These are phyloP conservation scores for Tilletia horrida DNA, from an alignment of 1,284 basidiomycete genomes.

Conservation along the genomic window DNA sequence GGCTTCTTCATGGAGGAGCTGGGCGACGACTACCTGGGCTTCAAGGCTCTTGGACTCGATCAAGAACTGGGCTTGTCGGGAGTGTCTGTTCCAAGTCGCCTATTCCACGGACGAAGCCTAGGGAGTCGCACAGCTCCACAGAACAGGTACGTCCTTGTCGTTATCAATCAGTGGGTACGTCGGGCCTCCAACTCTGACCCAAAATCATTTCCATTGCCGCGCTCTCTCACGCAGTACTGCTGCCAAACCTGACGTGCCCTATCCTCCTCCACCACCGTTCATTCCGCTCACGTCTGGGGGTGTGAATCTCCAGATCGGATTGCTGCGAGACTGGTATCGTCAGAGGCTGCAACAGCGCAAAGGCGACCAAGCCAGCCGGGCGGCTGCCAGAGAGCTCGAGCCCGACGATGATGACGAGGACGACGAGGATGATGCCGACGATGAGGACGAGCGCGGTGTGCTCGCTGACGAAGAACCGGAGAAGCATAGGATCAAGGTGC, in stretches of 20 bases:
- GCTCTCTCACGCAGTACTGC: not conserved
- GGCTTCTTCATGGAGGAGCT: slow-evolving; percentile 79
- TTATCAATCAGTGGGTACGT: not conserved
- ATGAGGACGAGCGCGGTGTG: slow-evolving; percentile 20
- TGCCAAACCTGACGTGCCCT: slow-evolving; percentile 53
- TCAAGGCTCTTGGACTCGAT: slow-evolving; percentile 82
- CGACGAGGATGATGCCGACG: slow-evolving; percentile 24
- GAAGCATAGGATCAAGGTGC: slow-evolving; percentile 47
- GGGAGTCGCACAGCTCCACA: slow-evolving; percentile 9
- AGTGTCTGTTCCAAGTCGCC: slow-evolving; percentile 71
- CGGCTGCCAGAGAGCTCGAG: not conserved
- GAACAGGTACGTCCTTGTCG: not conserved
- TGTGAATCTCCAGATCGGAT: slow-evolving; percentile 74
- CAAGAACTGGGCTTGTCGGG: slow-evolving; percentile 76
- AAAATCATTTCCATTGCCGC: too few relatives aligned
- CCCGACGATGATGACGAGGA: slow-evolving; percentile 1
- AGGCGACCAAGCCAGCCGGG: not conserved
- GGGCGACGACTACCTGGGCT: slow-evolving; percentile 89
- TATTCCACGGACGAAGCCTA: slow-evolving; percentile 67
- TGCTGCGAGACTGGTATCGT: slow-evolving; percentile 70
- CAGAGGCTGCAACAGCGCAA: slow-evolving; percentile 35
- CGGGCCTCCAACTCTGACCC: slow-evolving; percentile 12
- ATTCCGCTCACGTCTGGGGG: slow-evolving; percentile 66
- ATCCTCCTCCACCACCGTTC: slow-evolving; percentile 76
- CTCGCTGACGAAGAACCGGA: slow-evolving; percentile 47